Conservation (phyloP, 2,329 filamentous ascomycete species). For the Paecilomyces niveus region DNA sequence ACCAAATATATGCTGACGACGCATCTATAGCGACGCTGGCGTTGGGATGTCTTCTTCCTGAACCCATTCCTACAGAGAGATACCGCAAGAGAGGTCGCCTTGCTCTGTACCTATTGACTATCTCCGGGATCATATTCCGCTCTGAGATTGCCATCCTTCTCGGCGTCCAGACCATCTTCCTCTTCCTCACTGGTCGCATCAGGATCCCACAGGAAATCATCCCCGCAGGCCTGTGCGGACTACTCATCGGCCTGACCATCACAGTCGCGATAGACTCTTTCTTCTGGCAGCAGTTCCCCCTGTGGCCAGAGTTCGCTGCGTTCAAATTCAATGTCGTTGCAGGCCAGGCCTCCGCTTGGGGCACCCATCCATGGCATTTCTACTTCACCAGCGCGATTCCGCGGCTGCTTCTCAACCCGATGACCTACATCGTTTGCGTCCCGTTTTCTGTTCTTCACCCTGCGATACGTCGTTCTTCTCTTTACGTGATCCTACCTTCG, state of each 20-base stretch:
- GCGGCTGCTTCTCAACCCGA: constrained; percentile 74
- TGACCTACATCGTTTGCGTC: constrained; percentile 49
- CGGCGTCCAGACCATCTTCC: constrained; percentile 56
- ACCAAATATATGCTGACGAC: constrained; percentile 1
- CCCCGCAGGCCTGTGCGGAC: constrained; percentile 58
- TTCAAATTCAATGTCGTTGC: constrained; percentile 89
- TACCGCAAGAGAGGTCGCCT: constrained; percentile 49
- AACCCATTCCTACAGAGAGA: constrained; percentile 15
- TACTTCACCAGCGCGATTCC: constrained; percentile 80
- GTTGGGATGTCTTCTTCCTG: constrained; percentile 45
- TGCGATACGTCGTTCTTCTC: constrained; percentile 42
- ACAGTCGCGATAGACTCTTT: constrained; percentile 79
- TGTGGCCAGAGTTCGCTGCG: constrained; percentile 86
- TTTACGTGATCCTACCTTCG: constrained; percentile 57
- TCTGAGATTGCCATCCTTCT: constrained; percentile 82
- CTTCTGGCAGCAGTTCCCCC: constrained; percentile 72
- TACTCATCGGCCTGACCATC: constrained; percentile 57
- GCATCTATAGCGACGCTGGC: constrained; percentile 27
- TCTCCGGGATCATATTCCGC: constrained; percentile 78
- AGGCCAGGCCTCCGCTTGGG: constrained; percentile 80
- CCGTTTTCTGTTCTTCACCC: constrained; percentile 46
- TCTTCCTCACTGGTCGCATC: constrained; percentile 52
- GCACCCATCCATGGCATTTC: constrained; percentile 74
- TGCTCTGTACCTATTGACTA: constrained; percentile 66
- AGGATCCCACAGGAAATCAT: constrained; percentile 51